Conservation (phyloP, 1,284 basidiomycete species). For the Testicularia cyperi region DNA sequence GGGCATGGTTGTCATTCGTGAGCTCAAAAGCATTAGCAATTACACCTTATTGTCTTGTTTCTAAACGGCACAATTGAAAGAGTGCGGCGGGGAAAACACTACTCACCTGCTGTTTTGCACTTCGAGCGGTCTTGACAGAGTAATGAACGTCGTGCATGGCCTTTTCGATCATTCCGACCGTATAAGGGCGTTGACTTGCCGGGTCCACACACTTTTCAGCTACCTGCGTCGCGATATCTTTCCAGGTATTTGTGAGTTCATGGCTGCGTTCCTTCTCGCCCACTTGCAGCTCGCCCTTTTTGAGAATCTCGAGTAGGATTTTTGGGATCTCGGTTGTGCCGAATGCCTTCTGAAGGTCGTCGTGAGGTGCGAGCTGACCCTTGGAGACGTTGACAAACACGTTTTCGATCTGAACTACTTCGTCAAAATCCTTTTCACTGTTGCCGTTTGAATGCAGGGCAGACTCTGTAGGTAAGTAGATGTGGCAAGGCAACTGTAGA, state of each 20-base stretch:
- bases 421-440: conserved; percentile 83
- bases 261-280: conserved; percentile 94
- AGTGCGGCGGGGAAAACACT: too few relatives aligned
- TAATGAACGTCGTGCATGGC: conserved; percentile 93
- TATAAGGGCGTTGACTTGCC: conserved; percentile 80
- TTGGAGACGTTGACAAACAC: conserved; percentile 97
- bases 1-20: too few relatives aligned
- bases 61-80: too few relatives aligned
- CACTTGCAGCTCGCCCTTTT: conserved; percentile 94
- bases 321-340: conserved; percentile 73
- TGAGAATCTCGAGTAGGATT: conserved; percentile 86
- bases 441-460: background rate
- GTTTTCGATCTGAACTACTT: conserved; percentile 94
- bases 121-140: conserved; percentile 83
- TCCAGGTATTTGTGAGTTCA: conserved; percentile 77
- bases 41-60: too few relatives aligned
- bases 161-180: conserved; percentile 95
- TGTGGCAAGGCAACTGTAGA: too few relatives aligned
- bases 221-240: conserved; percentile 90
- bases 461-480: background rate
- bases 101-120: conserved; percentile 68
- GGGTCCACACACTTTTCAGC: conserved; percentile 96
- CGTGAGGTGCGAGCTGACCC: conserved; percentile 84
- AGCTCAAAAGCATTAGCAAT: too few relatives aligned
- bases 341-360: conserved; percentile 89